Evolutionary conservation across 805 yeast genomes (phyloP).

Genomic region (Teunomyces stri): DNA sequence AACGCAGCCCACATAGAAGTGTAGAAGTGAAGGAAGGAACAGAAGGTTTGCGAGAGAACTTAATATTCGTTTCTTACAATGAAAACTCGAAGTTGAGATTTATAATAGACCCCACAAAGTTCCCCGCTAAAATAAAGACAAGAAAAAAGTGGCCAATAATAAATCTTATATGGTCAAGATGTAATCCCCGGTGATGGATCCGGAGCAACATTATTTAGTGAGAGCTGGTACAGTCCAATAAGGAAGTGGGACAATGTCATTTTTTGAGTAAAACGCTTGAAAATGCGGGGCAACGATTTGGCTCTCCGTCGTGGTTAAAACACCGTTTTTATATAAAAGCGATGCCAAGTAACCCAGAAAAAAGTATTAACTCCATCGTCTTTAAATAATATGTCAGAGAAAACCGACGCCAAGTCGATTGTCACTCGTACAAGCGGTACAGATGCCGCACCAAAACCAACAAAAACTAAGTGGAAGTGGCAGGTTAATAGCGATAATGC

Average conservation of each 20-base stretch:
- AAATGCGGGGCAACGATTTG: not conserved
- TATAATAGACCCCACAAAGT: not conserved
- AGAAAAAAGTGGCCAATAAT: not conserved
- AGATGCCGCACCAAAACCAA: not conserved
- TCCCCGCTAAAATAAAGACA: not conserved
- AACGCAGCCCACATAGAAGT: too few relatives aligned
- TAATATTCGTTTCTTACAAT: too few relatives aligned
- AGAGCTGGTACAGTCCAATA: not conserved
- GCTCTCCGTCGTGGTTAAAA: not conserved
- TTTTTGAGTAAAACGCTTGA: not conserved
- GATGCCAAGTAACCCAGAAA: not conserved
- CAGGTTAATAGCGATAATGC: constrained; percentile 14
- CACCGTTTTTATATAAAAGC: not conserved
- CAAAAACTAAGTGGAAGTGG: constrained; percentile 15
- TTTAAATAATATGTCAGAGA: not conserved
- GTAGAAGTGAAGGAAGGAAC: too few relatives aligned
- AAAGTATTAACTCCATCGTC: not conserved
- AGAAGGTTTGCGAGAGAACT: too few relatives aligned
- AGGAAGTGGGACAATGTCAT: not conserved
- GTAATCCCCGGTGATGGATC: not conserved
- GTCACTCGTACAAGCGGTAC: not conserved
- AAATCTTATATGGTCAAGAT: not conserved
- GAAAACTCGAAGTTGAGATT: too few relatives aligned
- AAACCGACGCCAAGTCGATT: not conserved
- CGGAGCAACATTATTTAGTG: not conserved